Conservation (phyloP, 176 grass and related monocot species). For the Hordeum vulgare region DNA sequence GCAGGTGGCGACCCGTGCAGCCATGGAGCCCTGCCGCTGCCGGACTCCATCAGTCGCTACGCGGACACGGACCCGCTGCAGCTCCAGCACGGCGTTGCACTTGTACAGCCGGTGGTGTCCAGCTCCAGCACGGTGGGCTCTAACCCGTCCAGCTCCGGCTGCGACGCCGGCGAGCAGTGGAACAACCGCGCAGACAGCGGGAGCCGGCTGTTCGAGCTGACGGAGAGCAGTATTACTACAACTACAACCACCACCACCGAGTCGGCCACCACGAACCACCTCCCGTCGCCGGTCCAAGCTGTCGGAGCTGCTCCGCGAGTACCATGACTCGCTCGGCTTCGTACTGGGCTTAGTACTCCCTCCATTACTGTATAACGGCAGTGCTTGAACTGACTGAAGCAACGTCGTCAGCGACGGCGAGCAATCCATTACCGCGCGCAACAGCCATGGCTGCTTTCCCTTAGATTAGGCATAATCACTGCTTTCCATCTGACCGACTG, state of each 20-base stretch:
- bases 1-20: constrained; percentile 20
- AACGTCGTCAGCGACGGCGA: constrained; percentile 14
- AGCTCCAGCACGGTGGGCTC: constrained; percentile 36
- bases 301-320: not conserved
- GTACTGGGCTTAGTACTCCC: too few relatives aligned
- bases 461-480: too few relatives aligned
- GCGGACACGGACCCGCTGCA: not conserved
- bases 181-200: not conserved
- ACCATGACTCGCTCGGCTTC: not conserved
- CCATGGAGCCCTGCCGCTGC: constrained; percentile 4
- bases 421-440: not conserved
- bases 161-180: not conserved
- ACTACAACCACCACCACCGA: too few relatives aligned
- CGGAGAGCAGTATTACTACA: too few relatives aligned
- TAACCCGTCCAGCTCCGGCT: not conserved
- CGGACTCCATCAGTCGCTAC: constrained; percentile 11
- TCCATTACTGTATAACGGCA: too few relatives aligned
- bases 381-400: not conserved
- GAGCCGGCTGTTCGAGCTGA: not conserved
- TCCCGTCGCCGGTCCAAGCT: constrained; percentile 3
- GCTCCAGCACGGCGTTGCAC: not conserved
- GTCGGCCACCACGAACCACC: not conserved
- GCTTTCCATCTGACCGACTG: too few relatives aligned
- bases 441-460: too few relatives aligned
- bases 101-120: not conserved